These are phyloP conservation scores for Ophiocordyceps camponoti-leonardi DNA, from an alignment of 2,329 filamentous ascomycete genomes.

Conservation along the genomic window DNA sequence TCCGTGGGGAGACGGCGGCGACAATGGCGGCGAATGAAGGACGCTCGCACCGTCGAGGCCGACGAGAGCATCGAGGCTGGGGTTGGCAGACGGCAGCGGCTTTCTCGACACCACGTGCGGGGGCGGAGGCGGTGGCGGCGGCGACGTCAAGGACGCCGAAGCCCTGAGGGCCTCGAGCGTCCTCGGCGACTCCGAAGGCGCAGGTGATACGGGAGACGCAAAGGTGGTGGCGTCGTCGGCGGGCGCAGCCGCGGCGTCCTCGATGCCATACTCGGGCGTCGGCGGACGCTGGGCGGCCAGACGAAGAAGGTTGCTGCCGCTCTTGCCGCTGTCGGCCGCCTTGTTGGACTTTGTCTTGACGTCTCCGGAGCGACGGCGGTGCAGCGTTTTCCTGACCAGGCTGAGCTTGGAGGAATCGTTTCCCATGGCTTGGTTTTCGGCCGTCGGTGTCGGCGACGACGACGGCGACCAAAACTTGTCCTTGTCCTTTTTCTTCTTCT, in stretches of 20 bases:
- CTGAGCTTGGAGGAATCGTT: slow-evolving; percentile 14
- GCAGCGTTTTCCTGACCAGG: slow-evolving; percentile 10
- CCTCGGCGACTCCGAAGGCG: slow-evolving; percentile 21
- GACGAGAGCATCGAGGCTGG: slow-evolving; percentile 8
- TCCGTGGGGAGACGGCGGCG: not conserved
- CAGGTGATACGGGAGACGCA: slow-evolving; percentile 26
- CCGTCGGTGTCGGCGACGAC: not conserved
- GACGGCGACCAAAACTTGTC: not conserved
- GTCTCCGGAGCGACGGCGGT: not conserved
- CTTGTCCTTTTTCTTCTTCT: not conserved
- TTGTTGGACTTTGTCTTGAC: not conserved
- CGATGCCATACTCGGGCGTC: slow-evolving; percentile 29
- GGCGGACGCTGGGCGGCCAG: slow-evolving; percentile 20
- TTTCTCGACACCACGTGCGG: slow-evolving; percentile 9
- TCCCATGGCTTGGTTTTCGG: slow-evolving; percentile 14
- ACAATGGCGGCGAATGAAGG: not conserved
- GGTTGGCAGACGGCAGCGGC: slow-evolving; percentile 7
- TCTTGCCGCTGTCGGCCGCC: no score
- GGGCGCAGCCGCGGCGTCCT: slow-evolving; percentile 19
- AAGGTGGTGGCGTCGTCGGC: slow-evolving; percentile 13
- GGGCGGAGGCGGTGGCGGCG: slow-evolving; percentile 3
- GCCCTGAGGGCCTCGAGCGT: slow-evolving; percentile 3
- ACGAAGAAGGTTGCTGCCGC: not conserved
- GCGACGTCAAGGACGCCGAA: slow-evolving; percentile 1
- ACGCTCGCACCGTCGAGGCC: slow-evolving; percentile 4